Conservation (phyloP, 2,329 filamentous ascomycete species). For the Didymella sp. region DNA sequence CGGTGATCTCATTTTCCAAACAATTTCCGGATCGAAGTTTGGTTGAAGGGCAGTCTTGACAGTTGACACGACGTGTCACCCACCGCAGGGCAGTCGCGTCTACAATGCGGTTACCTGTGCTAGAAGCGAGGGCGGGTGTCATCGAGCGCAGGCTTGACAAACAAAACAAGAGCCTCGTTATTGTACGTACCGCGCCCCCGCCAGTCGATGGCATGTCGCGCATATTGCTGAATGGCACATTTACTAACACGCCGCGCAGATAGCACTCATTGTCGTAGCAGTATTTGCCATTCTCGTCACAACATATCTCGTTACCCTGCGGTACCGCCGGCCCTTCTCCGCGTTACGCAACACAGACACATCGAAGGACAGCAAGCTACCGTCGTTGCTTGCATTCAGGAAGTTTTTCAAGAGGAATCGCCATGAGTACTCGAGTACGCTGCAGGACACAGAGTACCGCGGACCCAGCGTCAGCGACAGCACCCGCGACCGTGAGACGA, state of each 20-base stretch:
- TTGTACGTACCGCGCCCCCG: conserved; percentile 37
- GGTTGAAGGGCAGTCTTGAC: conserved; percentile 6
- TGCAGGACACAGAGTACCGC: conserved; percentile 44
- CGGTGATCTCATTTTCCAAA: conserved; percentile 35
- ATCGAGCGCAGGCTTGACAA: conserved; percentile 34
- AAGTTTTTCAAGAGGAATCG: conserved; percentile 36
- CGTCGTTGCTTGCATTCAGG: conserved; percentile 43
- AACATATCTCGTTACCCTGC: conserved; percentile 40
- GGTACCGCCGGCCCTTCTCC: conserved; percentile 29
- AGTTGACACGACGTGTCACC: conserved; percentile 16
- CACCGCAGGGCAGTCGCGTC: conserved; percentile 8
- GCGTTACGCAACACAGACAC: conserved; percentile 15
- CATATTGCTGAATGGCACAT: not conserved
- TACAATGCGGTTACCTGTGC: conserved; percentile 41
- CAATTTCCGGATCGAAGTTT: conserved; percentile 22
- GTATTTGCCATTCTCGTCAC: conserved; percentile 44
- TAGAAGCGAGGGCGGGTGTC: conserved; percentile 27
- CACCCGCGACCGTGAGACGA: conserved; percentile 41
- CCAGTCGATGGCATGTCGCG: not conserved
- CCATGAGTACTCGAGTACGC: conserved; percentile 43
- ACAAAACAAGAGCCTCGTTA: conserved; percentile 33
- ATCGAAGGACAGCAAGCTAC: conserved; percentile 33
- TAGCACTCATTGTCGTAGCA: conserved; percentile 37
- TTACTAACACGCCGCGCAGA: conserved; percentile 31
- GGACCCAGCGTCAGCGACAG: conserved; percentile 27